Base-by-base conservation (phyloP, 2,329 filamentous ascomycete species). In the Aspergillus sp. region DNA sequence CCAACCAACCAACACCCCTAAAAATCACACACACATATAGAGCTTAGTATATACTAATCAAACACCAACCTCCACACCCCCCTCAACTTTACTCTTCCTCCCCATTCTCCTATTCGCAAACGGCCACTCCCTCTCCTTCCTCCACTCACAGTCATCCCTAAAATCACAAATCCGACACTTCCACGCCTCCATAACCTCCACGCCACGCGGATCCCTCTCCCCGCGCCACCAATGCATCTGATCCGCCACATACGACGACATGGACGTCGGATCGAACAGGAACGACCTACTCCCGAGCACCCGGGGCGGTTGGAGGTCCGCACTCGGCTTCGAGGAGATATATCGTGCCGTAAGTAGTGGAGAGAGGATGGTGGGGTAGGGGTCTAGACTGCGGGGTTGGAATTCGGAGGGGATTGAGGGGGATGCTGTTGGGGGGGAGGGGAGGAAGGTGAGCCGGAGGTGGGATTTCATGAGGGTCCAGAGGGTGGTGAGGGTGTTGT, bases 161-260 rank as follows among this genome's bases (percentile, higher is more conserved):
- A 97, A 97, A 66, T 96, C 92, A 71, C 94, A 98, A 23, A 83
- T 86, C 19, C 87, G 80, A 73, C 94, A 98, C 74, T 97, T 98
- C 79, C 89, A 96, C 0, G 91, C 91, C 67, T 97, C 93, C 69
- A 93, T 89, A 6, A 96, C 84, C 6, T 86, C 82, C 2, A 97
- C 93, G 0, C 94, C 94, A 7, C 83, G 82, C 0, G 92, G 87
- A 53, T 84, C 78, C 15, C 93, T 81, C 67, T 89, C 81, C 1
- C 93, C 94, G 32, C 85, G 86, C 94, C 94, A 98, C 92, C 92
- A 97, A n/a, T 82, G 74, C 84, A 97, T 87, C 64, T 90, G 88
- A 2, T 86, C 82, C 0, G 78, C 72, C 3, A 97, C 73, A 71
- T 96, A 96, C 1, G 75, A 76, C 10, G 88, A 83, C 47, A 97